phyloP scores from a whole-genome alignment of 768 basidiomycete genomes.

The Mycena pura region DNA sequence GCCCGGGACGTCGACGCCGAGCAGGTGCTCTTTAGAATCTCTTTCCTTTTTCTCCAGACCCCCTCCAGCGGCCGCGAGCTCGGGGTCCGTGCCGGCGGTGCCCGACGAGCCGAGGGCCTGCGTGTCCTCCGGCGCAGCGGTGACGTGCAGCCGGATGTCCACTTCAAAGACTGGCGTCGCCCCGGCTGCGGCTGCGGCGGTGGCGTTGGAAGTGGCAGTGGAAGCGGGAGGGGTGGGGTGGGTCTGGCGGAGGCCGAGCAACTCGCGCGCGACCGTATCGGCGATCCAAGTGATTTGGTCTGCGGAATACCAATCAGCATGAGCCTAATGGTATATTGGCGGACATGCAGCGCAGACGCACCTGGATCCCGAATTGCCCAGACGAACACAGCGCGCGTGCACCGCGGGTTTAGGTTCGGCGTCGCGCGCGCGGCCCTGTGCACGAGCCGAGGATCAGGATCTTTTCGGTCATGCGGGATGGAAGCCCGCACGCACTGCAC shows the following conservation, averaged over 20 bases:
- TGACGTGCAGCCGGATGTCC: slow-evolving; percentile 50
- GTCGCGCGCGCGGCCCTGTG: slow-evolving; percentile 37
- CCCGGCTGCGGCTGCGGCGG: slow-evolving; percentile 10
- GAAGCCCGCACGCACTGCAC: slow-evolving; percentile 48
- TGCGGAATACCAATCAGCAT: slow-evolving; percentile 14
- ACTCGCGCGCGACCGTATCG: slow-evolving; percentile 40
- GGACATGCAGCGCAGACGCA: slow-evolving; percentile 21
- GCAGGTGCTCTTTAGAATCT: slow-evolving; percentile 15
- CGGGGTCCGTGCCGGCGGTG: not conserved
- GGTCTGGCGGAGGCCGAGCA: slow-evolving; percentile 27
- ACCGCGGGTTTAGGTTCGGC: slow-evolving; percentile 33
- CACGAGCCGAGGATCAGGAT: too few relatives aligned
- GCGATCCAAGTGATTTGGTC: slow-evolving; percentile 56
- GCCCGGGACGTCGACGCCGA: slow-evolving; percentile 30
- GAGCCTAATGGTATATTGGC: not conserved
- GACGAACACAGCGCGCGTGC: slow-evolving; percentile 43
- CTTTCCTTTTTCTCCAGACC: not conserved
- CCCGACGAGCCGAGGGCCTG: slow-evolving; percentile 24
- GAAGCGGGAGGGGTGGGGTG: too few relatives aligned
- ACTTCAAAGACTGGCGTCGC: slow-evolving; percentile 40
- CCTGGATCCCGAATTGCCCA: slow-evolving; percentile 53
- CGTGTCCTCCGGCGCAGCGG: slow-evolving; percentile 32
- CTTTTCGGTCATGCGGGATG: too few relatives aligned
- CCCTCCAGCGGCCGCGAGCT: slow-evolving; percentile 12
- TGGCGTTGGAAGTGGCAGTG: too few relatives aligned